phyloP scores from a whole-genome alignment of 2,329 filamentous ascomycete genomes.

The Pestalotiopsis sp. region DNA sequence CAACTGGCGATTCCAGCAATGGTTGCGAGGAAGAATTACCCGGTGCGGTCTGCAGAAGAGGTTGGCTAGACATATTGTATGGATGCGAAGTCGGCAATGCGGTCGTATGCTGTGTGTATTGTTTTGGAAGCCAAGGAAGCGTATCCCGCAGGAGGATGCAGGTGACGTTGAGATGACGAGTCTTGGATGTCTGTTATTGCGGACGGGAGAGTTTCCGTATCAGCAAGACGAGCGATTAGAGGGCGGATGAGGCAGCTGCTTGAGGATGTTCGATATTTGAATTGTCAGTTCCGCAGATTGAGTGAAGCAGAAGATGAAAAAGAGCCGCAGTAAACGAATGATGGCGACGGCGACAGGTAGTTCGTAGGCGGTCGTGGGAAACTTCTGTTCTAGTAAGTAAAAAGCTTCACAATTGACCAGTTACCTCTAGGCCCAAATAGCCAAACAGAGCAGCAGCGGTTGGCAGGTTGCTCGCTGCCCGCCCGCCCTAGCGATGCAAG shows the following conservation, averaged over 20 bases:
- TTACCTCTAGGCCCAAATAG: not conserved
- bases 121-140: not conserved
- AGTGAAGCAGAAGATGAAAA: not conserved
- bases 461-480: not conserved
- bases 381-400: slow-evolving; percentile 6
- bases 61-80: slow-evolving; percentile 85
- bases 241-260: not conserved
- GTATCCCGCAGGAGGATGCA: not conserved
- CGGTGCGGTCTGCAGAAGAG: slow-evolving; percentile 90
- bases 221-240: not conserved
- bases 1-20: not conserved
- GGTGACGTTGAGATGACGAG: slow-evolving; percentile 3
- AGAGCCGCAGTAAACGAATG: not conserved
- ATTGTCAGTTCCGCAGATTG: not conserved
- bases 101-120: not conserved
- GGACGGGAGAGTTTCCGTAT: not conserved
- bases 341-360: not conserved
- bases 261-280: not conserved
- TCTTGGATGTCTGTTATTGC: not conserved
- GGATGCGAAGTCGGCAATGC: not conserved
- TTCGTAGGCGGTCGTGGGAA: not conserved
- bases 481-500: not conserved
- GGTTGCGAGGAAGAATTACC: slow-evolving; percentile 51
- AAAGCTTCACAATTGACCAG: slow-evolving; percentile 7
- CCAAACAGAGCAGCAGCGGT: not conserved